Conservation (phyloP, 192 early-diverging fungal species). For the Linnemannia elongata region DNA sequence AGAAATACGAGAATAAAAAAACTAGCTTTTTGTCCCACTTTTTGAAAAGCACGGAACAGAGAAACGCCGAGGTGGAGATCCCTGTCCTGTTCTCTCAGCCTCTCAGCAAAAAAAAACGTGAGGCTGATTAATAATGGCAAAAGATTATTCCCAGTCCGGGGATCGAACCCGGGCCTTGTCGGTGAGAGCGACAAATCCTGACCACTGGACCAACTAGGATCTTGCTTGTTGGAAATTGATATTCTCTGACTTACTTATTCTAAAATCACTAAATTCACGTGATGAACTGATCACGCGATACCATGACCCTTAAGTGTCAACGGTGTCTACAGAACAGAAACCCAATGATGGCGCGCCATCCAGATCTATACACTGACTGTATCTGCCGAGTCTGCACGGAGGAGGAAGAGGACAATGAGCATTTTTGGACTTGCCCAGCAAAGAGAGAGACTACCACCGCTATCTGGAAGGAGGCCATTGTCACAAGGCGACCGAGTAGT, state of each 20-base stretch:
- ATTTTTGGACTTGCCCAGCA: too few relatives aligned
- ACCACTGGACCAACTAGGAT: conserved; percentile 51
- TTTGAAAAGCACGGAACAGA: not conserved
- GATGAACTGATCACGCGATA: not conserved
- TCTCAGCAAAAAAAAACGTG: not conserved
- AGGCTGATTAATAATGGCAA: not conserved
- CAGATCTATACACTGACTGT: too few relatives aligned
- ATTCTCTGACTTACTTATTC: not conserved
- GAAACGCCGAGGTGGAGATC: not conserved
- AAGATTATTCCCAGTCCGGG: conserved; percentile 47
- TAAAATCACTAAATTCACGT: not conserved
- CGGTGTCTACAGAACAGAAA: too few relatives aligned
- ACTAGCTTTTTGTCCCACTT: not conserved
- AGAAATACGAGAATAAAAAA: not conserved
- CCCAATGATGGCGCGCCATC: too few relatives aligned
- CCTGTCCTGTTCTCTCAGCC: not conserved
- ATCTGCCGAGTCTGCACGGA: too few relatives aligned
- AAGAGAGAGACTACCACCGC: too few relatives aligned
- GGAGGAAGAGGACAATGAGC: too few relatives aligned
- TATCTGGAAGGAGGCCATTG: too few relatives aligned
- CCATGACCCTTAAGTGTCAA: not conserved
- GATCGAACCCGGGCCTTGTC: conserved; percentile 58
- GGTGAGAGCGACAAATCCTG: conserved; percentile 58
- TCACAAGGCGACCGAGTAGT: too few relatives aligned
- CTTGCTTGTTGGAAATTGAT: not conserved